Evolutionary conservation across 176 grass and related monocot species (phyloP).

Genomic region (Carex parvula): DNA sequence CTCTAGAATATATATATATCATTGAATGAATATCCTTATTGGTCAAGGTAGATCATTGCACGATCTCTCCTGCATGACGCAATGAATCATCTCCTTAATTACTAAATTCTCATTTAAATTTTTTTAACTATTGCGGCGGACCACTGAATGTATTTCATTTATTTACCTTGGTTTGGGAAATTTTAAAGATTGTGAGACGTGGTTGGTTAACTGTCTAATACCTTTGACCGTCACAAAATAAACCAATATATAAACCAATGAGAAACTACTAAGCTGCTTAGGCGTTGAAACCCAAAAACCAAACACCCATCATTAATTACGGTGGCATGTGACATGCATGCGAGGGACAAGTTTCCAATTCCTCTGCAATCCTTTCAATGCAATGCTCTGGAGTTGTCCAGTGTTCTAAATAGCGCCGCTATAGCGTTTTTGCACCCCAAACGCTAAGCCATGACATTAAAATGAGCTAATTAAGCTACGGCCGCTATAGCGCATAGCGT

Average conservation of each 20-base stretch:
- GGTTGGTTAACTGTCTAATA: constrained; percentile 16
- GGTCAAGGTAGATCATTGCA: constrained; percentile 20
- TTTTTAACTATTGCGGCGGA: constrained; percentile 14
- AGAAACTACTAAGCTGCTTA: background rate
- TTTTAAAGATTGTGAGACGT: constrained; percentile 14
- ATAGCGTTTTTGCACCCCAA: too few relatives aligned
- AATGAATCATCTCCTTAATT: background rate
- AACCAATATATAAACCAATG: constrained; percentile 18
- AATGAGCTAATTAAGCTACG: too few relatives aligned
- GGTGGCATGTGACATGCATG: constrained; percentile 19
- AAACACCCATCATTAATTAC: constrained; percentile 28
- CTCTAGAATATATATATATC: background rate
- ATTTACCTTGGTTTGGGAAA: background rate
- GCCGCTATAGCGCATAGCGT: too few relatives aligned
- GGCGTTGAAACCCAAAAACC: constrained; percentile 33
- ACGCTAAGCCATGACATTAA: too few relatives aligned
- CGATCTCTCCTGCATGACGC: background rate
- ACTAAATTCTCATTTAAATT: background rate
- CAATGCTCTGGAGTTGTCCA: background rate
- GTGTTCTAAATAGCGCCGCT: too few relatives aligned
- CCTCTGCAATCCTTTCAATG: background rate
- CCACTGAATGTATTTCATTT: background rate
- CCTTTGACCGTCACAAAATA: constrained; percentile 19
- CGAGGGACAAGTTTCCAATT: background rate
- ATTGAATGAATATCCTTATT: background rate